A percentile compares a stretch with the other conserved stretches of the same genome.
These are phyloP conservation scores for Picea engelmannii DNA, from an alignment of 83 land plant genomes.

Conservation along the genomic window DNA sequence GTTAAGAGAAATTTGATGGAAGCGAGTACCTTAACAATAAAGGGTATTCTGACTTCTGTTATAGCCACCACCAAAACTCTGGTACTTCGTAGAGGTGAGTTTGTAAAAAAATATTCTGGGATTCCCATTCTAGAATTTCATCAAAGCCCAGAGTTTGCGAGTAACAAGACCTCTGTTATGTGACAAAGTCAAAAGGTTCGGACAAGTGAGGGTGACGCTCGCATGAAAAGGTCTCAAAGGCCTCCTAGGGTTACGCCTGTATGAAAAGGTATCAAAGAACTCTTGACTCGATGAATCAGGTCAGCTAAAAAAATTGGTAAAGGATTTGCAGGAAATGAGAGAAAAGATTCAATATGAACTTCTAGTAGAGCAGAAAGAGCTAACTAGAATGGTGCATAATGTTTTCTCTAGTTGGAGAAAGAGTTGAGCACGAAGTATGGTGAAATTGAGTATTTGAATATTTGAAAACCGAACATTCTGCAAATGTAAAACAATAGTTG, in stretches of 20 bases:
- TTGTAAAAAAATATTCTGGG: background rate
- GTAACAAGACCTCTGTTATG: background rate
- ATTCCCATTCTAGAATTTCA: slow-evolving; percentile 3
- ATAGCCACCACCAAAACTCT: background rate
- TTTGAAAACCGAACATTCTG: slow-evolving; percentile 1
- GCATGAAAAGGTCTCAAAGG: background rate
- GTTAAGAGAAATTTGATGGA: background rate
- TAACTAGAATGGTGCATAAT: slow-evolving; percentile 3
- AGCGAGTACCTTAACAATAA: background rate
- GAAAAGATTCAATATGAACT: slow-evolving; percentile 8
- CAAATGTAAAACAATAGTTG: background rate
- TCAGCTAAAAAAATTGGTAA: background rate
- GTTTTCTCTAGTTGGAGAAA: slow-evolving; percentile 12
- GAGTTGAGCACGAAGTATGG: background rate
- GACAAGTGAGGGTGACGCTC: background rate
- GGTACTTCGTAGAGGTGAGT: background rate
- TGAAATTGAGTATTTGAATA: slow-evolving; percentile 16
- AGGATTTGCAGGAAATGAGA: slow-evolving; percentile 8
- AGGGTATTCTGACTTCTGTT: background rate
- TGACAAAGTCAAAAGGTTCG: background rate
- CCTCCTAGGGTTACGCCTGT: background rate
- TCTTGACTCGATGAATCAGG: background rate
- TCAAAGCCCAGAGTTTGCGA: background rate
- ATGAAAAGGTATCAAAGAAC: background rate
- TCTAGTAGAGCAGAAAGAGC: background rate